phyloP scores from a whole-genome alignment of 2,329 filamentous ascomycete species.

The Zymoseptoria ardabiliae region DNA sequence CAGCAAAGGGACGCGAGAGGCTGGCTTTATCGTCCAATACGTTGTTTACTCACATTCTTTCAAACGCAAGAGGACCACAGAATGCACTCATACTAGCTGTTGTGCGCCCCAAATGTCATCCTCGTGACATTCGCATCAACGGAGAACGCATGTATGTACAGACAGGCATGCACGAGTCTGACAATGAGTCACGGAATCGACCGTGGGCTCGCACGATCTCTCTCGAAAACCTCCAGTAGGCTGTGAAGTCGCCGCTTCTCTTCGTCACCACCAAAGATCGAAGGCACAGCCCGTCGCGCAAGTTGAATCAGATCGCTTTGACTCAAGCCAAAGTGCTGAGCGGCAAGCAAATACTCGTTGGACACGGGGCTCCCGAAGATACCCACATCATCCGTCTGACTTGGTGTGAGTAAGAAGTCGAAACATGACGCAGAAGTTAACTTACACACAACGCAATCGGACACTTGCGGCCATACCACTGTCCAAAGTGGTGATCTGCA shows the following conservation, averaged over 20 bases:
- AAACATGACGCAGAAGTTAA: constrained; percentile 19
- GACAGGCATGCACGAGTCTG: background rate
- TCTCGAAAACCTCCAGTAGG: constrained; percentile 11
- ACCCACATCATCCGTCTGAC: constrained; percentile 73
- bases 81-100: too few relatives aligned
- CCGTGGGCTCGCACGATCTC: background rate
- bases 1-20: too few relatives aligned
- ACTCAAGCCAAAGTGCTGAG: constrained; percentile 58
- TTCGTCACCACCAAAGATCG: constrained; percentile 58
- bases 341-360: constrained; percentile 68
- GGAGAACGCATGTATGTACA: too few relatives aligned
- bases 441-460: constrained; percentile 63
- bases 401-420: constrained; percentile 12
- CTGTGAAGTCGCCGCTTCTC: constrained; percentile 51
- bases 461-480: constrained; percentile 55
- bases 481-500: constrained; percentile 67
- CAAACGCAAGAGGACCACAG: too few relatives aligned
- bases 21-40: too few relatives aligned
- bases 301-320: constrained; percentile 45
- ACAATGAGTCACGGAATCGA: background rate
- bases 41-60: too few relatives aligned
- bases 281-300: constrained; percentile 53
- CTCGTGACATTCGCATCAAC: too few relatives aligned
- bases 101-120: too few relatives aligned
- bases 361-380: constrained; percentile 71